Percentiles rank a stretch among this genome's conserved stretches.
These are phyloP conservation scores for Citrullus mucosospermus DNA, from an alignment of 306 rosid genomes.

Conservation along the genomic window DNA sequence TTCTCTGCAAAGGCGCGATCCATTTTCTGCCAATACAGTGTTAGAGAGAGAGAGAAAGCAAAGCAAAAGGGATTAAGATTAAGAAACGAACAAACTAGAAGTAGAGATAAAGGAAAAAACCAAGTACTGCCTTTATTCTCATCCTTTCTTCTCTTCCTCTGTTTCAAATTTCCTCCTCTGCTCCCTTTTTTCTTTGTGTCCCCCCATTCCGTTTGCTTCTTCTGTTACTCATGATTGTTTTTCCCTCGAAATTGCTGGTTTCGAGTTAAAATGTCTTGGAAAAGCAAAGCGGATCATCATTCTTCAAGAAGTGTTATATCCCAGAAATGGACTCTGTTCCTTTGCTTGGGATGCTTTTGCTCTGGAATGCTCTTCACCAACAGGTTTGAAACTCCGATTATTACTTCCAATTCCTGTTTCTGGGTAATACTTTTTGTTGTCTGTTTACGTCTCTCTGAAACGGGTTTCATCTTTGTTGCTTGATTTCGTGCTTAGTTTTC, in stretches of 20 bases:
- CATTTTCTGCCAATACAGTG: conserved; percentile 8
- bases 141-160: conserved; percentile 9
- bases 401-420: neutral
- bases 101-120: neutral
- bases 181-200: neutral
- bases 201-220: conserved; percentile 7
- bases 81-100: conserved; percentile 19
- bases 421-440: neutral
- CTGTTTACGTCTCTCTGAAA: neutral
- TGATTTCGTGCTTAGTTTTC: neutral
- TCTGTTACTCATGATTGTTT: conserved; percentile 20
- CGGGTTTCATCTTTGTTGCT: neutral
- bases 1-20: conserved; percentile 54
- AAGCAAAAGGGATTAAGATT: conserved; percentile 12
- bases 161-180: neutral
- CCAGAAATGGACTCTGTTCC: conserved; percentile 61
- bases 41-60: conserved; percentile 19
- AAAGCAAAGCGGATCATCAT: conserved; percentile 52
- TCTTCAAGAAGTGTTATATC: conserved; percentile 45
- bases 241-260: neutral
- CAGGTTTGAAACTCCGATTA: conserved; percentile 30
- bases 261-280: conserved; percentile 51
- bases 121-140: neutral
- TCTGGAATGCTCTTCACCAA: conserved; percentile 81
- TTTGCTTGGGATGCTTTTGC: conserved; percentile 77